Evolutionary conservation across 2,329 filamentous ascomycete genomes (phyloP).

Genomic region (Podosphaera fusca): DNA sequence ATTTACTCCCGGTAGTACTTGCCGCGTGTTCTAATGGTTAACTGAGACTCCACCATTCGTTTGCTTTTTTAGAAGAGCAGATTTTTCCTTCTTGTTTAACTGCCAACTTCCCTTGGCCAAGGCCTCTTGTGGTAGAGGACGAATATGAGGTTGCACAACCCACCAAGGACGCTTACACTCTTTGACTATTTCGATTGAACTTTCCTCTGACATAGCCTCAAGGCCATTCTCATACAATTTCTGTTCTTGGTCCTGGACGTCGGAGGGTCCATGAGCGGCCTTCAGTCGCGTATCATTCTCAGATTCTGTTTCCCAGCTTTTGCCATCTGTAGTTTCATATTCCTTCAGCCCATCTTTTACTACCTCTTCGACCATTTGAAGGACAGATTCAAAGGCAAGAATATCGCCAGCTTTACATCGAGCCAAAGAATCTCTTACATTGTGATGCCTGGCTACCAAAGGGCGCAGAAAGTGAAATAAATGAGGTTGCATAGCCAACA

Average conservation of each 20-base stretch:
- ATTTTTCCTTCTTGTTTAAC: constrained; percentile 45
- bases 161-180: constrained; percentile 68
- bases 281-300: constrained; percentile 11
- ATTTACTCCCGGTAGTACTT: no score
- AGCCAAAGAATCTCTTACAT: constrained; percentile 70
- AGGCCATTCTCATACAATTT: constrained; percentile 14
- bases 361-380: constrained; percentile 50
- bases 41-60: constrained; percentile 7
- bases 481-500: constrained; percentile 69
- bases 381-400: constrained; percentile 50
- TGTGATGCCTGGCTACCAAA: constrained; percentile 55
- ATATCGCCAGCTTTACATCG: constrained; percentile 46
- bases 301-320: constrained; percentile 23
- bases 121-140: constrained; percentile 73
- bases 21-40: no score
- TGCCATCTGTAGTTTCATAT: constrained; percentile 30
- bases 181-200: constrained; percentile 42
- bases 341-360: constrained; percentile 51
- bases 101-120: constrained; percentile 56
- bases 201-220: constrained; percentile 21
- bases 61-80: constrained; percentile 18
- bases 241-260: constrained; percentile 20
- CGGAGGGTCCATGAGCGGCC: constrained; percentile 19
- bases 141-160: constrained; percentile 70
- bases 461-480: constrained; percentile 78